Percentiles rank a stretch among this genome's conserved stretches.
These are phyloP conservation scores for Bolboschoenus planiculmis DNA, from an alignment of 176 grass and related monocot species.

Conservation along the genomic window DNA sequence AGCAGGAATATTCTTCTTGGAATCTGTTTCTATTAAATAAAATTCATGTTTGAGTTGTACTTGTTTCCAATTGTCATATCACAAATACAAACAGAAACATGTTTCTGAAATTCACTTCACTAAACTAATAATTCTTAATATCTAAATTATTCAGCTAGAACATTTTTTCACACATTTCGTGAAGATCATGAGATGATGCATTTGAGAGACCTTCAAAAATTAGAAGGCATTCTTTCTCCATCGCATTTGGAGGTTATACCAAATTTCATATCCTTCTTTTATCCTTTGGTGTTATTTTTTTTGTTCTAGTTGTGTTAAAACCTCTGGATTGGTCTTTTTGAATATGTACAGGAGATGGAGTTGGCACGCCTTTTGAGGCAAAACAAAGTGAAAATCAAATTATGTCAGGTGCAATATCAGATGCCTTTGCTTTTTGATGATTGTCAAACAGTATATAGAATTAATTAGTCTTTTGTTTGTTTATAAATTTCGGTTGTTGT, in stretches of 20 bases:
- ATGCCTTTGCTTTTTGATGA: conserved; percentile 17
- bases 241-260: conserved; percentile 75
- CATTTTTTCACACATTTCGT: conserved; percentile 79
- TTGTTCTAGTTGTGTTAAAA: background rate
- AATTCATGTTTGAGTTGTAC: conserved; percentile 13
- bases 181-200: conserved; percentile 91
- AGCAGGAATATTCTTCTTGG: background rate
- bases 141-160: conserved; percentile 48
- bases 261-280: background rate
- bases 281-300: conserved; percentile 11
- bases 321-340: background rate
- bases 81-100: background rate
- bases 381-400: conserved; percentile 88
- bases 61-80: background rate
- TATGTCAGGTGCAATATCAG: conserved; percentile 55
- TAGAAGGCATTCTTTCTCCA: conserved; percentile 92
- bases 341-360: conserved; percentile 75
- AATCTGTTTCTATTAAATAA: background rate
- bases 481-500: conserved; percentile 12
- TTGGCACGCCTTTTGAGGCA: conserved; percentile 66
- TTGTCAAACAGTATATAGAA: background rate
- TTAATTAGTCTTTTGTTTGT: background rate
- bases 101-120: background rate
- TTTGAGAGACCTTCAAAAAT: conserved; percentile 83
- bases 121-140: conserved; percentile 4